These are phyloP conservation scores for Tolypocladium album DNA, from an alignment of 2,329 filamentous ascomycete species.

Conservation along the genomic window DNA sequence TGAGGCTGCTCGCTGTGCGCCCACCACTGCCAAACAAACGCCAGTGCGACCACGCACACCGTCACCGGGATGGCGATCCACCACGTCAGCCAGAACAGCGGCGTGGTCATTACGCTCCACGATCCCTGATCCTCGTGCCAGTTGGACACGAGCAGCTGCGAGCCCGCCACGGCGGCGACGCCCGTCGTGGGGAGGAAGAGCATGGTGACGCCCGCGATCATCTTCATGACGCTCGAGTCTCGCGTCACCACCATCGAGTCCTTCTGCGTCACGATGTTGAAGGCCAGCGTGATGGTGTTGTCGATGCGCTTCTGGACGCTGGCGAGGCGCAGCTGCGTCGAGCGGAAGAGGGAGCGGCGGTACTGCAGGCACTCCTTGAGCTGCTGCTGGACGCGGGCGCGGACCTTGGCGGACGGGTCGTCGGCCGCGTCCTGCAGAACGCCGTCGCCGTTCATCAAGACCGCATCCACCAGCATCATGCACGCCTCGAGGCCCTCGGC, in stretches of 20 bases:
- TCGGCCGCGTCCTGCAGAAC: conserved; percentile 1
- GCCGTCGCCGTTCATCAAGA: conserved; percentile 1
- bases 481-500: conserved; percentile 17
- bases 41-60: conserved; percentile 11
- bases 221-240: conserved; percentile 25
- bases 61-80: conserved; percentile 20
- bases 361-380: conserved; percentile 18
- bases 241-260: conserved; percentile 22
- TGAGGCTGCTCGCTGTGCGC: conserved; percentile 9
- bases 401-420: conserved; percentile 2
- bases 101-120: conserved; percentile 13
- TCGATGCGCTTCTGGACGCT: conserved; percentile 24
- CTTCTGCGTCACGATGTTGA: conserved; percentile 25
- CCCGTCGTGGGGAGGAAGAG: conserved; percentile 25
- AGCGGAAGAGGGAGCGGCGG: conserved; percentile 20
- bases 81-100: conserved; percentile 17
- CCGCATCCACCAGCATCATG: conserved; percentile 12
- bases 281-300: conserved; percentile 21
- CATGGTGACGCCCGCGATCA: conserved; percentile 25
- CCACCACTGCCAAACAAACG: conserved; percentile 19
- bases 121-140: conserved; percentile 6
- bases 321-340: conserved; percentile 21
- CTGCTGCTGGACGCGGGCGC: conserved; percentile 11
- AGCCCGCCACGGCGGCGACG: conserved; percentile 21
- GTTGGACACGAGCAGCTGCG: conserved; percentile 14